Percentiles rank a stretch among this genome's conserved stretches.
Conservation (phyloP, 116 monocot species). For the Zostera marina region DNA sequence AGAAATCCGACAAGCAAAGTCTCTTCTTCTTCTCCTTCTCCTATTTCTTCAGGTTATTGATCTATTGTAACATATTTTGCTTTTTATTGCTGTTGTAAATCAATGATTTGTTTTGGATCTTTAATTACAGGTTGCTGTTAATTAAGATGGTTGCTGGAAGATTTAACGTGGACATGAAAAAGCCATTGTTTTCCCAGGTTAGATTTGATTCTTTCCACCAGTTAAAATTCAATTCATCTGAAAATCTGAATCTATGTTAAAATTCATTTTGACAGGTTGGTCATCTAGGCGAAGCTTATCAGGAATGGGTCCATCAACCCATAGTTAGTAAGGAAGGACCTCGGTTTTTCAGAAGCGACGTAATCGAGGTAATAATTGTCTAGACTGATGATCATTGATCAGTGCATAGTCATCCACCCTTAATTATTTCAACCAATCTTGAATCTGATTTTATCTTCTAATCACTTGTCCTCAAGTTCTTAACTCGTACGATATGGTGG, state of each 20-base stretch:
- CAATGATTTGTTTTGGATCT: not conserved
- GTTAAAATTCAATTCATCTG: no score
- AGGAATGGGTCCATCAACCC: conserved; percentile 88
- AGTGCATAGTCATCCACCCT: no score
- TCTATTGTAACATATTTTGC: no score
- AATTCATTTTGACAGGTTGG: conserved; percentile 40
- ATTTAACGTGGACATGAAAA: conserved; percentile 70
- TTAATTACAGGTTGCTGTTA: no score
- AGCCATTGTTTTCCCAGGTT: conserved; percentile 94
- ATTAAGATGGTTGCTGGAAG: conserved; percentile 49
- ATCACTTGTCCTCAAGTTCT: conserved; percentile 6
- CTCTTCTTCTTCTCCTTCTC: not conserved
- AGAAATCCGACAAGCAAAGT: not conserved
- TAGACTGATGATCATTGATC: no score
- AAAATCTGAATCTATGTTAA: no score
- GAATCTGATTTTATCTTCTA: no score
- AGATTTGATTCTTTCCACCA: not conserved
- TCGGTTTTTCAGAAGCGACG: conserved; percentile 50
- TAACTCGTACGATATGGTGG: conserved; percentile 56
- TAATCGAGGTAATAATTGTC: conserved; percentile 50
- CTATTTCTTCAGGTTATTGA: not conserved
- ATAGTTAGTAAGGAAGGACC: conserved; percentile 84
- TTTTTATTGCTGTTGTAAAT: no score
- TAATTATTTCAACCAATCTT: not conserved
- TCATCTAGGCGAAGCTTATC: conserved; percentile 68